Evolutionary conservation across 2,329 filamentous ascomycete species (phyloP).

Genomic region (Davidsoniella australis): DNA sequence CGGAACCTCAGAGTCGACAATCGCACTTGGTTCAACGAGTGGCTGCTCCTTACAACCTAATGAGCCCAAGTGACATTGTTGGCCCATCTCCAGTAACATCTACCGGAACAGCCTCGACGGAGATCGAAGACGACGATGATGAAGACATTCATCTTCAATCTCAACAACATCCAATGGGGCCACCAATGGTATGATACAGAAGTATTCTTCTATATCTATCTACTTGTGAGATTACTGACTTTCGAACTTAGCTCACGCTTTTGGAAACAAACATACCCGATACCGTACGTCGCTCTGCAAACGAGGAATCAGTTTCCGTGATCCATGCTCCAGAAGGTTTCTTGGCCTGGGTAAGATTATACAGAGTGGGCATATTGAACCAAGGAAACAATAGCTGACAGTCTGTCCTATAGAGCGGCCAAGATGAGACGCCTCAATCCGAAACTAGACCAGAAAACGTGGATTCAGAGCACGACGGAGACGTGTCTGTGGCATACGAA

Average conservation of each 20-base stretch:
- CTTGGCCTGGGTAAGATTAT: conserved; percentile 49
- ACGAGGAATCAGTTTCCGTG: conserved; percentile 72
- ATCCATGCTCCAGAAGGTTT: conserved; percentile 83
- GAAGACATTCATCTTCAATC: conserved; percentile 33
- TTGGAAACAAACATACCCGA: conserved; percentile 41
- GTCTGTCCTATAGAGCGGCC: background rate
- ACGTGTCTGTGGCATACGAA: conserved; percentile 2
- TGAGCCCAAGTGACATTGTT: conserved; percentile 51
- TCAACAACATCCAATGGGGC: background rate
- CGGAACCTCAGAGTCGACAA: conserved; percentile 31
- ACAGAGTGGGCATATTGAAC: background rate
- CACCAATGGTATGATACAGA: conserved; percentile 7
- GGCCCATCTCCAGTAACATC: conserved; percentile 75
- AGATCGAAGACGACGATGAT: conserved; percentile 62
- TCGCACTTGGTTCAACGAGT: conserved; percentile 32
- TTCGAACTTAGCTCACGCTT: conserved; percentile 20
- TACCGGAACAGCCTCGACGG: conserved; percentile 65
- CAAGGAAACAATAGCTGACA: background rate
- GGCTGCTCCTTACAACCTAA: conserved; percentile 35
- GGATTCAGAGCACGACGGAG: conserved; percentile 2
- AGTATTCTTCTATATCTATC: background rate
- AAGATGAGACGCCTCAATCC: background rate
- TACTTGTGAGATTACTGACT: background rate
- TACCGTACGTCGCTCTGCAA: conserved; percentile 38
- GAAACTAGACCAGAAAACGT: conserved; percentile 4